Evolutionary conservation across 176 grass and related monocot species (phyloP).

Genomic region (Otatea glauca): DNA sequence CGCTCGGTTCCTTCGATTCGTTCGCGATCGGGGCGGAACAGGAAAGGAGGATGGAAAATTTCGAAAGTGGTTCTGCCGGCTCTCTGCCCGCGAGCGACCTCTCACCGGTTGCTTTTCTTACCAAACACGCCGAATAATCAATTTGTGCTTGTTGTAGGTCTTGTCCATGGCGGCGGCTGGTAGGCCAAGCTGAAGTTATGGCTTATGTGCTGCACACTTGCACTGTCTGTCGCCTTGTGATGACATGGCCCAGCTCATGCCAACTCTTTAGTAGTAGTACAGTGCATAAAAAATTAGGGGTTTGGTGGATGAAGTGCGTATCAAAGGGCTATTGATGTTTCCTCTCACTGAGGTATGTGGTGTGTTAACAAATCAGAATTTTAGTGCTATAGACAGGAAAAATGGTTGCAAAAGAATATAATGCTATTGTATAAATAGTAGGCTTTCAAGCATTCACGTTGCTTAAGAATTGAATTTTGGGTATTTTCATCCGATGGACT

Average conservation of each 20-base stretch:
- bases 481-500: no score
- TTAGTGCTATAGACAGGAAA: no score
- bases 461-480: no score
- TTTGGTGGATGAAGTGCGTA: background rate
- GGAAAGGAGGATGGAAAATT: no score
- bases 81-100: constrained; percentile 29
- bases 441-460: no score
- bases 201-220: background rate
- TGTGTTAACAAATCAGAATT: no score
- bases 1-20: background rate
- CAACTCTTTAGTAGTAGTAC: background rate
- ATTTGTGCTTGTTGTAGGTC: background rate
- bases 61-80: background rate
- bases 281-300: no score
- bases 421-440: no score
- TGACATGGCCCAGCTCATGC: constrained; percentile 22
- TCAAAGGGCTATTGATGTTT: background rate
- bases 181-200: constrained; percentile 11
- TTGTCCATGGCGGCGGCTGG: background rate
- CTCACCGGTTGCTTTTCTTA: background rate
- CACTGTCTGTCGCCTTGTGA: background rate
- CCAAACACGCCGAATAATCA: background rate
- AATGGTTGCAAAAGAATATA: no score
- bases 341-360: background rate
- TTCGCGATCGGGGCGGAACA: no score